Conservation (phyloP, 805 yeast genomes). For the Candida coquimbonensis region DNA sequence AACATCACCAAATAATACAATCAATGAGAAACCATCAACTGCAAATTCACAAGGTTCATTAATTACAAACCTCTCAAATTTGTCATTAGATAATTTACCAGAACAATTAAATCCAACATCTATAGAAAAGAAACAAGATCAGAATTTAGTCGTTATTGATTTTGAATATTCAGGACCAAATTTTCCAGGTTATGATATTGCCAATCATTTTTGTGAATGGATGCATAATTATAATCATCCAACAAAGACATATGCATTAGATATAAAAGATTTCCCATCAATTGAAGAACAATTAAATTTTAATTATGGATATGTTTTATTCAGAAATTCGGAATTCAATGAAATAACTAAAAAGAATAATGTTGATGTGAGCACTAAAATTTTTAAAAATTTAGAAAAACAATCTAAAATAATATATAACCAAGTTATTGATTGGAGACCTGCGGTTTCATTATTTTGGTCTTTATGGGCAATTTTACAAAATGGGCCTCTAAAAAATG, state of each 20-base stretch:
- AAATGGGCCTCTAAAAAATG: constrained; percentile 35
- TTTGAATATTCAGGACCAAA: constrained; percentile 94
- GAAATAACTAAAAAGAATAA: constrained; percentile 9
- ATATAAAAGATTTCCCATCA: constrained; percentile 55
- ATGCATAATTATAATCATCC: constrained; percentile 80
- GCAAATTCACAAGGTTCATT: constrained; percentile 7
- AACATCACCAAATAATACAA: constrained; percentile 38
- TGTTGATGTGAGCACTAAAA: neutral
- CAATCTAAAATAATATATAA: constrained; percentile 49
- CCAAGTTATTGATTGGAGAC: constrained; percentile 72
- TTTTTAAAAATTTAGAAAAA: constrained; percentile 27
- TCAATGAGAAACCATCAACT: constrained; percentile 2
- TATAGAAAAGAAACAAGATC: constrained; percentile 45
- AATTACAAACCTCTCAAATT: constrained; percentile 14
- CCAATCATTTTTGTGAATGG: constrained; percentile 95
- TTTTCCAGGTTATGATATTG: constrained; percentile 81
- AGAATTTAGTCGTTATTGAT: constrained; percentile 85
- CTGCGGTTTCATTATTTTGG: constrained; percentile 77
- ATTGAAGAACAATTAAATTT: constrained; percentile 63
- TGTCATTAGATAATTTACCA: constrained; percentile 18
- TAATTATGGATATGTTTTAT: constrained; percentile 68
- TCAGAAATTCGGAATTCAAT: constrained; percentile 30
- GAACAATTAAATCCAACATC: constrained; percentile 27
- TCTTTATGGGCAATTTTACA: constrained; percentile 88
- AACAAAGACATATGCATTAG: constrained; percentile 37